These are phyloP conservation scores for Aspergillus biplanus DNA, from an alignment of 495 filamentous ascomycete genomes.

Conservation along the genomic window DNA sequence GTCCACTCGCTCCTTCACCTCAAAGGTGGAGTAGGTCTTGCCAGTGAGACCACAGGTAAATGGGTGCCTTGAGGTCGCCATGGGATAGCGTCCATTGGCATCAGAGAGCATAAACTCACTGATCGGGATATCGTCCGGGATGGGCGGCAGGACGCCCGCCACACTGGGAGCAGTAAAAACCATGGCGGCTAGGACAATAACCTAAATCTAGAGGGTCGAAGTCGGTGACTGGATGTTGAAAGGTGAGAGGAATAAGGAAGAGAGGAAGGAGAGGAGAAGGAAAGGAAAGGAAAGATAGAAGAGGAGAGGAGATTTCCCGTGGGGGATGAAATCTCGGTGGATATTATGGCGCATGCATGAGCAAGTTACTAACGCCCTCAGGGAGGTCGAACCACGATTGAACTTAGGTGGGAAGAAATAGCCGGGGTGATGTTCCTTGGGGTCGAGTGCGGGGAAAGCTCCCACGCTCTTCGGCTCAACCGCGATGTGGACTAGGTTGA, in stretches of 20 bases:
- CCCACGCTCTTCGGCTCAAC: background rate
- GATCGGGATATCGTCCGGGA: conserved; percentile 77
- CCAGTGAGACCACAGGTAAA: conserved; percentile 84
- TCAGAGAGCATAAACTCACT: conserved; percentile 82
- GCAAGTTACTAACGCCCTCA: background rate
- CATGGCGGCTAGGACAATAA: conserved; percentile 50
- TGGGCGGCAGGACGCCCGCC: conserved; percentile 68
- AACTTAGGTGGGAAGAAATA: conserved; percentile 2
- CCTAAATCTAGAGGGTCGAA: background rate
- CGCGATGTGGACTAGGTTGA: background rate
- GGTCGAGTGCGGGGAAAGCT: conserved; percentile 12
- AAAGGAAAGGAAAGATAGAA: background rate
- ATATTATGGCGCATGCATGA: no score
- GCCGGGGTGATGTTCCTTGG: background rate
- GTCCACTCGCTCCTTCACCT: conserved; percentile 70
- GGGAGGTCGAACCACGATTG: background rate
- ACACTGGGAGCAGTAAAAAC: conserved; percentile 75
- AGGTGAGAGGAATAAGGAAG: background rate
- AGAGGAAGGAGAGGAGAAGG: background rate
- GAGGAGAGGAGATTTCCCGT: background rate
- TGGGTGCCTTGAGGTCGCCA: conserved; percentile 67
- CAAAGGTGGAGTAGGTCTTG: conserved; percentile 65
- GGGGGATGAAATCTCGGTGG: background rate
- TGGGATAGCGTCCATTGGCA: conserved; percentile 66
- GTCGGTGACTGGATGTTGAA: background rate